Percentiles rank a stretch among this genome's conserved stretches.
These are phyloP conservation scores for Boletus subparvulus DNA, from an alignment of 768 basidiomycete genomes.

Conservation along the genomic window DNA sequence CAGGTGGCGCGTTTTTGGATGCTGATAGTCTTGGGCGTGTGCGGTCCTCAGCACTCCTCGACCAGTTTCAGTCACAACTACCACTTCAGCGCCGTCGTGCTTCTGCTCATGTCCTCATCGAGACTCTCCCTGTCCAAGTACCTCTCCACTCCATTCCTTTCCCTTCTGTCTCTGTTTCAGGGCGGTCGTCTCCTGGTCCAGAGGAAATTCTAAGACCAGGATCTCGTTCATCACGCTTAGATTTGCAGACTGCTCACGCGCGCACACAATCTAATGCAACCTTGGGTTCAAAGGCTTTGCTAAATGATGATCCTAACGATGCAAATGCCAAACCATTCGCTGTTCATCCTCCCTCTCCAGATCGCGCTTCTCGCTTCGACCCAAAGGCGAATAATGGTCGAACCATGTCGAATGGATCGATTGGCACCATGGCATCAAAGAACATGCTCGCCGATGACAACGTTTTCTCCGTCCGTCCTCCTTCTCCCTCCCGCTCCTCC, in stretches of 20 bases:
- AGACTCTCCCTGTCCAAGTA: slow-evolving; percentile 39
- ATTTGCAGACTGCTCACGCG: slow-evolving; percentile 35
- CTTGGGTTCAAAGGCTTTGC: slow-evolving; percentile 46
- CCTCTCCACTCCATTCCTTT: slow-evolving; percentile 61
- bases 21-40: slow-evolving; percentile 43
- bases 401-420: slow-evolving; percentile 46
- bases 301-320: slow-evolving; percentile 39
- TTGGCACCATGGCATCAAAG: slow-evolving; percentile 38
- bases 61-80: slow-evolving; percentile 41
- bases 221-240: slow-evolving; percentile 36
- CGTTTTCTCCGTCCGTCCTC: slow-evolving; percentile 67
- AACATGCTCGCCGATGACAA: slow-evolving; percentile 47
- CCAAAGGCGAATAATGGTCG: slow-evolving; percentile 40
- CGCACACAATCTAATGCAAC: slow-evolving; percentile 54
- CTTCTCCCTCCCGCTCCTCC: slow-evolving; percentile 59
- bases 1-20: slow-evolving; percentile 48
- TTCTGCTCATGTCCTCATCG: slow-evolving; percentile 49
- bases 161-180: slow-evolving; percentile 49
- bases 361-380: slow-evolving; percentile 44
- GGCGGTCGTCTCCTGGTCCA: slow-evolving; percentile 49
- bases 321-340: slow-evolving; percentile 35
- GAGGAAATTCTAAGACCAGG: slow-evolving; percentile 37
- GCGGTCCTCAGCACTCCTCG: slow-evolving; percentile 60
- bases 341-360: slow-evolving; percentile 38
- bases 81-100: slow-evolving; percentile 49